Base-by-base conservation (phyloP, 2,329 filamentous ascomycete genomes). In the Exophiala mesophila region DNA sequence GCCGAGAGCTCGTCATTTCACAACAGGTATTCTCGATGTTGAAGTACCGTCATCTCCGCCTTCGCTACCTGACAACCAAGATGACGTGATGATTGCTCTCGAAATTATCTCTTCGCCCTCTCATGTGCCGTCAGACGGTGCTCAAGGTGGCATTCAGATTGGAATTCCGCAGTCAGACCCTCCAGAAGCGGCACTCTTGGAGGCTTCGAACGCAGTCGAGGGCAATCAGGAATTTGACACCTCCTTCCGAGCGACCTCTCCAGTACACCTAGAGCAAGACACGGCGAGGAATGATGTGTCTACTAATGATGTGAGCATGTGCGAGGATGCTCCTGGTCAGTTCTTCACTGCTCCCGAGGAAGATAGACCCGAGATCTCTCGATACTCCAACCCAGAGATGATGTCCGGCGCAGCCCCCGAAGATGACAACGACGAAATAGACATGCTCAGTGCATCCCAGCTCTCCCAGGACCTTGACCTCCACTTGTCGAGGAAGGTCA, bases 381-480 rank as follows among this genome's bases (percentile, higher is more conserved):
- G n/a, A n/a, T n/a, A n/a, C n/a, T n/a, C n/a, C n/a, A n/a, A n/a
- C n/a, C n/a, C n/a, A n/a, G n/a, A n/a, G n/a, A n/a, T n/a, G n/a
- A n/a, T n/a, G n/a, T n/a, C n/a, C n/a, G n/a, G n/a, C n/a, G n/a
- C n/a, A n/a, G n/a, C n/a, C n/a, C n/a, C n/a, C n/a, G n/a, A n/a
- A n/a, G 26, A 39, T 16, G 36, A 30, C 17, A 61, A 61, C 28
- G 64, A 69, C 44, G 64, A 69, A 20, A 57, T 66, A 45, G 67
- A 71, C 34, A 59, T 61, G 9, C 64, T 69, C 44, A 62, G 67
- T 42, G 67, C 65, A 8, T 70, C 67, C 15, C 68, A 71, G 47
- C 55, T 71, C 4, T 65, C 64, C 39, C 64, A 68, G 45, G 67
- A 70, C 46, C 53, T 70, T 30, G 64, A 64, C 15, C 45, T 44